Base-by-base conservation (phyloP, 352 stramenopile genomes). In the Pythium aristosporum region DNA sequence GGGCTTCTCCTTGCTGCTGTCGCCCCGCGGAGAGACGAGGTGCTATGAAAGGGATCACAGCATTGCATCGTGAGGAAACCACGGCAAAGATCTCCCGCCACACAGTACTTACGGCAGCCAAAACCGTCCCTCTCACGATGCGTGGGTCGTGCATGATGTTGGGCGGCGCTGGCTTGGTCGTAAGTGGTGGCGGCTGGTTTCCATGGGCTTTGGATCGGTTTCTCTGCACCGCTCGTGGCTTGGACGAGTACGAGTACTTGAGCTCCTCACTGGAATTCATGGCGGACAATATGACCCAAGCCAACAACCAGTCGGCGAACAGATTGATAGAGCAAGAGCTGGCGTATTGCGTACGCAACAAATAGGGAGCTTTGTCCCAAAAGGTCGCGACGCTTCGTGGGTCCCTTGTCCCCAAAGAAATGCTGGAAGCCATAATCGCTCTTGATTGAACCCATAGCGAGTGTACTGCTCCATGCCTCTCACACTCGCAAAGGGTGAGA, bases 101-200 rank as follows among this genome's bases (percentile, higher is more conserved):
- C 34, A 52, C 2, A 41, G 5, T 30, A 6, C 65, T n/a, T 50
- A 89, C 80, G 42, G 73, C 61, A 5, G 80, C 80, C 34, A 88
- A 92, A 21, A 90, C 78, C 39, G 75, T 90, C 3, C 83, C 83
- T 36, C 83, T 70, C 34, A 74, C 68, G 13, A 92, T 74, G 25
- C 83, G 80, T 34, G 79, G 79, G 41, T 92, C 79, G 61, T 90
- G 78, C 83, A 92, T 92, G 55, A 90, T 92, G 48, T 92, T 92
- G 13, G 78, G 69, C 21, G 69, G 63, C 20, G 68, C 36, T 2
- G 68, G 39, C 43, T 82, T 86, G 56, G 50, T 77, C 37, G 8
- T 13, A 8, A 50, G 13, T 30, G 23, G 9, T 21, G n/a, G 51
- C 7, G 34, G 37, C 18, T 65, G 21, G n/a, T 15, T 54, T n/a